These are phyloP conservation scores for Aegle marmelos DNA, from an alignment of 345 rosid species.

Conservation along the genomic window DNA sequence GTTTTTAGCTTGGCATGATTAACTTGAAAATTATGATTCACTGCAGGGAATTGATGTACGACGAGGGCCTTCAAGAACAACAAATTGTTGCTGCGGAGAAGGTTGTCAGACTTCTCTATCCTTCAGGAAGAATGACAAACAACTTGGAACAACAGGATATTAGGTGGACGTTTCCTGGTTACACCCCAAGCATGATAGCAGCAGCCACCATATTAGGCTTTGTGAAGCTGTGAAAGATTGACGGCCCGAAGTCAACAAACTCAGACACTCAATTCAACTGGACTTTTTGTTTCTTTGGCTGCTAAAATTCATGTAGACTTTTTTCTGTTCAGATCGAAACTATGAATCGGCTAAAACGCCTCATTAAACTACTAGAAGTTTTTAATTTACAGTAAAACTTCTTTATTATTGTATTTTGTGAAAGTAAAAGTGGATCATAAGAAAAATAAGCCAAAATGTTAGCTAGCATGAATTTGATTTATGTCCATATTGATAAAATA, in stretches of 20 bases:
- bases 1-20: not conserved
- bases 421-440: no score
- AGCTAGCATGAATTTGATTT: no score
- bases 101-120: conserved; percentile 52
- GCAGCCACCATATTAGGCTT: conserved; percentile 58
- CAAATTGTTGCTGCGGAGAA: conserved; percentile 65
- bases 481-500: no score
- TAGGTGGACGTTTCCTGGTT: conserved; percentile 12
- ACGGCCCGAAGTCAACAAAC: not conserved
- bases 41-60: conserved; percentile 57
- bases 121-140: conserved; percentile 24
- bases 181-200: conserved; percentile 68
- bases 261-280: not conserved
- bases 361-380: not conserved
- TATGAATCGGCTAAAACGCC: not conserved
- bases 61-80: conserved; percentile 38
- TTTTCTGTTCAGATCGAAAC: not conserved
- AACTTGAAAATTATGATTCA: conserved; percentile 1
- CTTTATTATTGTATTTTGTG: no score
- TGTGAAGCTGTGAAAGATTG: conserved; percentile 25
- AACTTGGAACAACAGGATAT: conserved; percentile 18
- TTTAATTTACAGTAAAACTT: no score
- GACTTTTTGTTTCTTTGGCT: not conserved
- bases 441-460: no score
- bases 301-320: not conserved